Conservation (phyloP, 768 basidiomycete genomes). For the Pleurotus cornucopiae region DNA sequence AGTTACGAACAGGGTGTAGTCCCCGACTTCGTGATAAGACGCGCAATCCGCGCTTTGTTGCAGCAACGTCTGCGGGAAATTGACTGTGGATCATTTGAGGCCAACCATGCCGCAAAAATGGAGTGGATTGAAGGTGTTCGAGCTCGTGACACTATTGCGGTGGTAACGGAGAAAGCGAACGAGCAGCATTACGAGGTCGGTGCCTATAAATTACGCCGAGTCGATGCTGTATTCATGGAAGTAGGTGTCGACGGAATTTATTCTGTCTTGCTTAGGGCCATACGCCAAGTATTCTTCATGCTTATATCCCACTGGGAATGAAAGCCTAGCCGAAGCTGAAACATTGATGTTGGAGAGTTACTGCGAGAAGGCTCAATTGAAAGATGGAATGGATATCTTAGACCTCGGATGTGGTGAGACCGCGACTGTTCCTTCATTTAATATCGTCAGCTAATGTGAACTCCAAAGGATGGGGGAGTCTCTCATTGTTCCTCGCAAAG, state of each 20-base stretch:
- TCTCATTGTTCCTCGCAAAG: conserved; percentile 61
- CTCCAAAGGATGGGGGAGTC: conserved; percentile 60
- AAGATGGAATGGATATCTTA: conserved; percentile 57
- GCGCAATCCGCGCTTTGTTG: conserved; percentile 35
- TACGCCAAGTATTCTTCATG: conserved; percentile 67
- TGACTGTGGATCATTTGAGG: conserved; percentile 52
- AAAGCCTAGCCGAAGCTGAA: conserved; percentile 62
- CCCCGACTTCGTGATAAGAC: conserved; percentile 49
- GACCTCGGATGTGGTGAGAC: conserved; percentile 64
- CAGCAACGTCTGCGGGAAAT: conserved; percentile 57
- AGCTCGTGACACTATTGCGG: conserved; percentile 48
- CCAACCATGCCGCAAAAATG: conserved; percentile 65
- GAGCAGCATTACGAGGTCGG: conserved; percentile 73
- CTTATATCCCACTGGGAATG: conserved; percentile 55
- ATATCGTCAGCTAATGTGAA: neutral
- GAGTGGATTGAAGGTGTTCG: conserved; percentile 57
- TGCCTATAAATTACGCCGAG: neutral
- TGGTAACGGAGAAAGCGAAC: conserved; percentile 62
- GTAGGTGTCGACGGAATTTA: conserved; percentile 58
- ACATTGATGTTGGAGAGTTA: conserved; percentile 63
- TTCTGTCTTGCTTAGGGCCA: conserved; percentile 61
- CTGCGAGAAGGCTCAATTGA: conserved; percentile 58
- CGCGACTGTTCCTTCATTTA: neutral
- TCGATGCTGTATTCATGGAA: neutral
- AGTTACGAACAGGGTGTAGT: conserved; percentile 42